phyloP scores from a whole-genome alignment of 805 yeast species.

The Candida pseudofarinosa region DNA sequence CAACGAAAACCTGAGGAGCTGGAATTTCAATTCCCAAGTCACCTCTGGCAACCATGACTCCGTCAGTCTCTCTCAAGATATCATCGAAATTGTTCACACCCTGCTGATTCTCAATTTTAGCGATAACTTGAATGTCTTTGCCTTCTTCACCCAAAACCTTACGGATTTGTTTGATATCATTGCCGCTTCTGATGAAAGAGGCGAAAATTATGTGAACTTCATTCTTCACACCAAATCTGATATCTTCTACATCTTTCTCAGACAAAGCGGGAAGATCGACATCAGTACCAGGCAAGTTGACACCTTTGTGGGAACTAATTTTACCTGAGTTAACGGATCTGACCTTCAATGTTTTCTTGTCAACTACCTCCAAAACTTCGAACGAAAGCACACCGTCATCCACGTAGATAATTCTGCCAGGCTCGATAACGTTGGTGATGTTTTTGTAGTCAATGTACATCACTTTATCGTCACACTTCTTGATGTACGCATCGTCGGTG shows the following conservation, averaged over 20 bases:
- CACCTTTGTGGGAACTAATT: slow-evolving; percentile 97
- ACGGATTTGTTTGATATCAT: slow-evolving; percentile 88
- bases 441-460: slow-evolving; percentile 94
- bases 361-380: slow-evolving; percentile 80
- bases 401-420: slow-evolving; percentile 87
- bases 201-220: slow-evolving; percentile 98
- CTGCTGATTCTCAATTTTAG: slow-evolving; percentile 98
- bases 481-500: slow-evolving; percentile 78
- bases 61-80: slow-evolving; percentile 90
- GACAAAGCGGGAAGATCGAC: slow-evolving; percentile 97
- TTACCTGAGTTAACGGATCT: slow-evolving; percentile 90
- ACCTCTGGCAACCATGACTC: slow-evolving; percentile 99
- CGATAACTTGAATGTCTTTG: slow-evolving; percentile 90
- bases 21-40: slow-evolving; percentile 99
- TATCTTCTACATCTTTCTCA: slow-evolving; percentile 92
- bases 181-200: slow-evolving; percentile 92
- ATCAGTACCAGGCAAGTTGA: slow-evolving; percentile 97
- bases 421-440: slow-evolving; percentile 88
- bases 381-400: slow-evolving; percentile 98
- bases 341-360: slow-evolving; percentile 79
- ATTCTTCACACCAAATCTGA: slow-evolving; percentile 94
- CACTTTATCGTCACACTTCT: slow-evolving; percentile 66
- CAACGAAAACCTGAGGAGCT: slow-evolving; percentile 97
- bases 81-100: slow-evolving; percentile 99
- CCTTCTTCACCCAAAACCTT: slow-evolving; percentile 96